These are phyloP conservation scores for Vaccinium myrtillus DNA, from an alignment of 148 eudicot genomes.

Conservation along the genomic window DNA sequence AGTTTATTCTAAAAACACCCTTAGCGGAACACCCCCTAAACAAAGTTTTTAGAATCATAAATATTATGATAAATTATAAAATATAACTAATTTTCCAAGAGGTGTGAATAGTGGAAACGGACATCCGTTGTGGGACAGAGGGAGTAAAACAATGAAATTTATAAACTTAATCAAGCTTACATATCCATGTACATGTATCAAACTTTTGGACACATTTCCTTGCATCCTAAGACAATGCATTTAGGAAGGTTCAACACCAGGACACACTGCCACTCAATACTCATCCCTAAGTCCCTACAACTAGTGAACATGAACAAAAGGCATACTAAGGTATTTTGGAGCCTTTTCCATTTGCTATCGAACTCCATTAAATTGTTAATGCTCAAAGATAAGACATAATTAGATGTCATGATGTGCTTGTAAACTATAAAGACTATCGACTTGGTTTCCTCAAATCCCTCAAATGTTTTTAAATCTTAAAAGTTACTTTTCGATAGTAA, in stretches of 20 bases:
- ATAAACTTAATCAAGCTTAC: background rate
- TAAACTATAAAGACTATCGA: background rate
- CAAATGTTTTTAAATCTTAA: background rate
- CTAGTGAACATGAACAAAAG: background rate
- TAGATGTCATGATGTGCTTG: background rate
- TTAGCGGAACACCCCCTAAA: too few relatives aligned
- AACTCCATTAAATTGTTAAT: background rate
- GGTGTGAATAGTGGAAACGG: too few relatives aligned
- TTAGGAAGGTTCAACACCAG: background rate
- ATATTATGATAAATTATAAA: too few relatives aligned
- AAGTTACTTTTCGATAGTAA: background rate
- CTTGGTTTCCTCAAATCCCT: background rate
- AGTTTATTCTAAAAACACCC: too few relatives aligned
- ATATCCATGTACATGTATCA: background rate
- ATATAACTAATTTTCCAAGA: too few relatives aligned
- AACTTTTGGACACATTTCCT: background rate
- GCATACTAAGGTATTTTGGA: background rate
- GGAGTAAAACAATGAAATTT: background rate
- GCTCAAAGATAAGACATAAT: slow-evolving; percentile 5
- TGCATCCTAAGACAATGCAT: background rate
- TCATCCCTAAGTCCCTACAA: background rate
- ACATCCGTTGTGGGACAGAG: too few relatives aligned
- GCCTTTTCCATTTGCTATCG: background rate
- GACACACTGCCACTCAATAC: background rate
- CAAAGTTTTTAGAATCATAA: too few relatives aligned